A percentile compares a stretch with the other conserved stretches of the same genome.
phyloP scores from a whole-genome alignment of 2,329 filamentous ascomycete species.

The Graphiopsis chlorocephala region DNA sequence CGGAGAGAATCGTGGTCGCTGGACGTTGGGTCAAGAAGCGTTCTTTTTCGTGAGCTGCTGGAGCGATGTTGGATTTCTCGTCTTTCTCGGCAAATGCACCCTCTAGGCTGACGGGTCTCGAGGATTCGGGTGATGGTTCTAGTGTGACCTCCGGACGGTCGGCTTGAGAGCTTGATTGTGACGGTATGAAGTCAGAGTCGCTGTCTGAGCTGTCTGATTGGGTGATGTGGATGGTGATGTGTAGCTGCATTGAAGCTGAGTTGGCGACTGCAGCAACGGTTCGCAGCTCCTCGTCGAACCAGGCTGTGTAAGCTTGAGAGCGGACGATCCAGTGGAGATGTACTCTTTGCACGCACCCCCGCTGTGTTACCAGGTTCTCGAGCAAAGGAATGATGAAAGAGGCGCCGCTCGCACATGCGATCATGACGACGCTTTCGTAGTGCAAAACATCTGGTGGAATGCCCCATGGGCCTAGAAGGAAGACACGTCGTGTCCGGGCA shows the following conservation, averaged over 20 bases:
- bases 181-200: background rate
- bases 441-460: slow-evolving; percentile 46
- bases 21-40: slow-evolving; percentile 30
- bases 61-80: slow-evolving; percentile 23
- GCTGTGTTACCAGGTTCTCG: slow-evolving; percentile 51
- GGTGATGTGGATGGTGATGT: slow-evolving; percentile 56
- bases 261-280: slow-evolving; percentile 44
- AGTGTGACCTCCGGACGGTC: background rate
- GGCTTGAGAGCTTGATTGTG: background rate
- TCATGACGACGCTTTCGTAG: slow-evolving; percentile 59
- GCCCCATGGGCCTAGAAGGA: slow-evolving; percentile 33
- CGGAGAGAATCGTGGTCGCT: slow-evolving; percentile 26
- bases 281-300: slow-evolving; percentile 22
- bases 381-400: slow-evolving; percentile 58
- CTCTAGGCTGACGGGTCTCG: slow-evolving; percentile 8
- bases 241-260: slow-evolving; percentile 50
- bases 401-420: slow-evolving; percentile 60
- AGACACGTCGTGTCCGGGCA: slow-evolving; percentile 21
- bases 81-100: slow-evolving; percentile 15
- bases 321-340: slow-evolving; percentile 32
- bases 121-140: background rate
- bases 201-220: slow-evolving; percentile 9
- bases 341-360: slow-evolving; percentile 26
- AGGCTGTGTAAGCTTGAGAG: slow-evolving; percentile 24
- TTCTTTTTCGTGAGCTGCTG: background rate